A percentile compares a stretch with the other conserved stretches of the same genome.
These are phyloP conservation scores for Spergularia bocconei DNA, from an alignment of 148 eudicot species.

Conservation along the genomic window DNA sequence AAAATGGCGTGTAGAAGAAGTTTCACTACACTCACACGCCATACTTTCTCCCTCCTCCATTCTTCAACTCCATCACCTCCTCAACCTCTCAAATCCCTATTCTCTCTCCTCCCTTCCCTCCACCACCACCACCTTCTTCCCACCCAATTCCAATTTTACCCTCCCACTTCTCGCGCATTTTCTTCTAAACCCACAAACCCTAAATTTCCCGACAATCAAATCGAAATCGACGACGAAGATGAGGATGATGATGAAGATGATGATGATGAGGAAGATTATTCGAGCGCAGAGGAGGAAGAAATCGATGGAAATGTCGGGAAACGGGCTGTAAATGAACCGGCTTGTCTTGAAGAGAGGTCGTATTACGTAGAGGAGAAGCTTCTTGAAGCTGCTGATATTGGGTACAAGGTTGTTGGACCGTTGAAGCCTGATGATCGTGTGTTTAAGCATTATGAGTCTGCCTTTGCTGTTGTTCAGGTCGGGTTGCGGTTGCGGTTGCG, in stretches of 20 bases:
- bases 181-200: constrained; percentile 25
- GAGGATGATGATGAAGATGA: constrained; percentile 20
- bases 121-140: constrained; percentile 18
- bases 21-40: constrained; percentile 32
- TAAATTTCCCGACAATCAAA: not conserved
- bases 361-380: constrained; percentile 51
- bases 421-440: constrained; percentile 51
- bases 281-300: constrained; percentile 23
- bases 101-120: constrained; percentile 10
- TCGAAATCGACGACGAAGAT: constrained; percentile 9
- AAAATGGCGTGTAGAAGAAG: constrained; percentile 44
- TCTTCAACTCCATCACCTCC: constrained; percentile 10
- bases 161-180: constrained; percentile 11
- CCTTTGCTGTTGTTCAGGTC: constrained; percentile 88
- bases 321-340: constrained; percentile 23
- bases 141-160: not conserved
- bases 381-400: constrained; percentile 65
- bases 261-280: constrained; percentile 30
- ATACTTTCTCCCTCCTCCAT: not conserved
- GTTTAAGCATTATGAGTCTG: constrained; percentile 66
- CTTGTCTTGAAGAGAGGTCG: constrained; percentile 33
- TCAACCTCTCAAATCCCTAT: constrained; percentile 28
- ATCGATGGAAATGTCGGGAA: constrained; percentile 23
- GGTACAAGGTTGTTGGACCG: constrained; percentile 77
- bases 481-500: not conserved